phyloP scores from a whole-genome alignment of 192 early-diverging fungal species.

The Pilobolus umbonatus region DNA sequence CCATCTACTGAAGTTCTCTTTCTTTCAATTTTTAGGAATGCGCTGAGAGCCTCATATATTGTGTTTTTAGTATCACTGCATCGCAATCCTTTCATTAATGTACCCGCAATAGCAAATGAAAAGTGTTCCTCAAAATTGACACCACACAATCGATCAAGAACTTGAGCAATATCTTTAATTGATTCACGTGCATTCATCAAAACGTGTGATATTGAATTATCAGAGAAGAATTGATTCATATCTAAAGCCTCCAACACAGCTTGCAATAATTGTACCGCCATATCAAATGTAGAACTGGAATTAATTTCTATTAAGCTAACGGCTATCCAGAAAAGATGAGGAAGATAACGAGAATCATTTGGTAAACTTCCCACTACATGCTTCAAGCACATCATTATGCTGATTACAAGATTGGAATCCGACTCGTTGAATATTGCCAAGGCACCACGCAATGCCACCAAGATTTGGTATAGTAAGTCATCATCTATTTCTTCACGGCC shows the following conservation, averaged over 20 bases:
- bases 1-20: constrained; percentile 33
- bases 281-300: constrained; percentile 65
- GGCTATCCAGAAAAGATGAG: constrained; percentile 84
- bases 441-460: constrained; percentile 81
- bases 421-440: constrained; percentile 78
- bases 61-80: constrained; percentile 65
- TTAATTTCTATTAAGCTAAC: constrained; percentile 82
- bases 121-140: constrained; percentile 82
- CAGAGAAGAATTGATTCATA: constrained; percentile 54
- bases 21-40: constrained; percentile 65
- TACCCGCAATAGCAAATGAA: constrained; percentile 75
- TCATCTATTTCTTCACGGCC: constrained; percentile 86
- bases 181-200: constrained; percentile 63
- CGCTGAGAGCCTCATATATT: constrained; percentile 59
- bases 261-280: constrained; percentile 62
- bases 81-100: constrained; percentile 77
- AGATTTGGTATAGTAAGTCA: constrained; percentile 83
- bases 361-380: constrained; percentile 77
- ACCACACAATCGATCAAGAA: constrained; percentile 65
- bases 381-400: constrained; percentile 80
- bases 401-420: constrained; percentile 69
- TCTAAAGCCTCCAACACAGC: constrained; percentile 72
- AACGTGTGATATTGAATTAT: constrained; percentile 58
- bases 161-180: constrained; percentile 59
- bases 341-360: constrained; percentile 69